Evolutionary conservation across 257 asterid genomes (phyloP), one percentile per base, ranked within the genome.

Genomic region (Phtheirospermum japonicum): DNA sequence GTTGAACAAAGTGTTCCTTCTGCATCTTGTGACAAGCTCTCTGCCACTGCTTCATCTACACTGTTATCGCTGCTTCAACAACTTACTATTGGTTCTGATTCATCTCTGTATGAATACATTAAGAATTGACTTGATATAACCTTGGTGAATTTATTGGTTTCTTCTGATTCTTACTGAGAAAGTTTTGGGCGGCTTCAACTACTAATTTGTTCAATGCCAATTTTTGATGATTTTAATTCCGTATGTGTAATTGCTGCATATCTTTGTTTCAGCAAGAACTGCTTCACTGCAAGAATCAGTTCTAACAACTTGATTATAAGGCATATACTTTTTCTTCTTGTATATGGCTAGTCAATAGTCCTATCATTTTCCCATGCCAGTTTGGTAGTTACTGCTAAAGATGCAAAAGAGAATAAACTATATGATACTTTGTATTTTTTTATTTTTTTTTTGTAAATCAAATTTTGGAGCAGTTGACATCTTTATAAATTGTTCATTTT

Each of bases 31-130:
- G 73, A 57, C 50, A 70, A 78, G 70, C 75, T 65, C 66, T 73
- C 86, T 43, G 65, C 59, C 32, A 64, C 76, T 33, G 60, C 70
- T 52, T 71, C 82, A 39, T 73, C 86, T 58, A 77, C 80, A 72
- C 85, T 77, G 67, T 63, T 83, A 57, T 67, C 76, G 12, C 77
- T 86, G 78, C 94, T 92, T 52, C 85, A 77, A 59, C 89, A 83
- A 81, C 95, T 92, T 63, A 85, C 82, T 54, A 36, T 92, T 76
- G 82, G 73, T 64, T 71, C 90, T 52, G 87, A 84, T 75, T 74
- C 91, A 69, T 80, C 95, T 66, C 82, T 86, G 56, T 73, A 79
- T 53, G 89, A 83, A 52, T 92, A 89, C 79, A 79, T 86, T 48
- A 85, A 80, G 86, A 97, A 89, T 77, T 63, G 72, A 45, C 66